Base-by-base conservation (phyloP, 371 early-diverging fungal species). In the Blakeslea trispora region DNA sequence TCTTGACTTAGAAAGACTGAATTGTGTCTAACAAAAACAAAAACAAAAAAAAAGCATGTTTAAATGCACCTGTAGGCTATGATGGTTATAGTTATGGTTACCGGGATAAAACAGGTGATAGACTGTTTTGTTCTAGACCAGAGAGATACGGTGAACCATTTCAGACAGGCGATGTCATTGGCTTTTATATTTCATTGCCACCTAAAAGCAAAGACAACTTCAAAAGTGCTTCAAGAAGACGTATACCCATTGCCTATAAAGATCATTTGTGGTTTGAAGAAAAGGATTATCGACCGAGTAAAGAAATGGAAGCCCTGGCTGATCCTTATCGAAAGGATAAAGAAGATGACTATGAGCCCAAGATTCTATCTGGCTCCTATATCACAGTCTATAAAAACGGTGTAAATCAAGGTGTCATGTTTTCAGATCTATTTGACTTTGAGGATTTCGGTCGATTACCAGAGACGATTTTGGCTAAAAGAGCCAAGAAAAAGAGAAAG, bases 351-450 rank as follows among this genome's bases (percentile, higher is more conserved):
- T 70, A 71, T 48, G 63, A 80, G 18, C 73, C 75, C 8, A 77
- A 75, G 9, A 50, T 45, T 1, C 35, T 66, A 13, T 2, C 17
- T 0, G 66, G 66, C 4, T 88, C 88, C 6, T 79, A 68, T 45
- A 85, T 88, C 15, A 77, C 76, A 22, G 68, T 84, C 1, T 88
- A 82, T 67, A 88, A 88, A 64, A 88, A 88, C 37, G 88, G 87
- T 8, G 68, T 83, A 10, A 83, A 74, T 46, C 84, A 84, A 53
- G 88, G 87, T 5, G 75, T 78, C 2, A 80, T 85, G 79, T 86
- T 81, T 61, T 69, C 82, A 9, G 81, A 85, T 50, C 45, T 88
- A 41, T 75, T 75, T 54, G 83, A 80, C 41, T 80, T 63, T 61
- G 77, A 76, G 42, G 84, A 68, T 54, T 82, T 71, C 53, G 83